Conservation (phyloP, 352 stramenopile genomes). For the Plasmopara viticola region DNA sequence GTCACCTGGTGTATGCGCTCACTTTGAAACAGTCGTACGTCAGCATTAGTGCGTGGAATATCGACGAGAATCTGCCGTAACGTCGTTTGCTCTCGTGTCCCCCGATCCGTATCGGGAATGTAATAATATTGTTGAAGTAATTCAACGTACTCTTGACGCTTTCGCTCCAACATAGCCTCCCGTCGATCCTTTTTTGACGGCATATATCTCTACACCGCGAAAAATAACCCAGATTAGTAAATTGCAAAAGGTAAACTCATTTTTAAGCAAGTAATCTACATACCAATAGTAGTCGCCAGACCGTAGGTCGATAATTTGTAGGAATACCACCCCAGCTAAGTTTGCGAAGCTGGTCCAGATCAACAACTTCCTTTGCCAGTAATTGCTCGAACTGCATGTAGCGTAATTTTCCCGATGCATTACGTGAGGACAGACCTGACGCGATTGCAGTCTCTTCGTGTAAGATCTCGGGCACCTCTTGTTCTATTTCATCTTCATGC, state of each 20-base stretch:
- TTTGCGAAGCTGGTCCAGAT: constrained; percentile 86
- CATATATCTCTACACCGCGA: constrained; percentile 84
- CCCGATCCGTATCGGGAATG: constrained; percentile 92
- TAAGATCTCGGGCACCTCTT: constrained; percentile 7
- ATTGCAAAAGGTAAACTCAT: neutral
- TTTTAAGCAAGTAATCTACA: neutral
- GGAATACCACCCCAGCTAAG: constrained; percentile 91
- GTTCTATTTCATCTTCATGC: constrained; percentile 21
- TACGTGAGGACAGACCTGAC: constrained; percentile 33
- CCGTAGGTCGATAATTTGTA: constrained; percentile 69
- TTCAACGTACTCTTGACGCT: constrained; percentile 95
- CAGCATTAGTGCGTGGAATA: constrained; percentile 95
- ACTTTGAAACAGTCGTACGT: constrained; percentile 96
- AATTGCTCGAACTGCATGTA: constrained; percentile 67
- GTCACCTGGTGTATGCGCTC: constrained; percentile 85
- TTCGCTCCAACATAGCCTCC: constrained; percentile 87
- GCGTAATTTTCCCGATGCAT: constrained; percentile 61
- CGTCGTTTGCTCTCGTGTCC: constrained; percentile 93
- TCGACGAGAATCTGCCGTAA: constrained; percentile 97
- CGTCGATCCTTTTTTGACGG: constrained; percentile 92
- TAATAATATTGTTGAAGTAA: constrained; percentile 95
- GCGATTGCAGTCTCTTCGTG: constrained; percentile 1
- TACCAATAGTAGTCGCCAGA: constrained; percentile 96
- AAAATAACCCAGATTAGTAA: neutral
- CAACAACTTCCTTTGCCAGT: constrained; percentile 71